Percentiles rank a stretch among this genome's conserved stretches.
Conservation (phyloP, 2,329 filamentous ascomycete species). For the Aspergillus caelatus region DNA sequence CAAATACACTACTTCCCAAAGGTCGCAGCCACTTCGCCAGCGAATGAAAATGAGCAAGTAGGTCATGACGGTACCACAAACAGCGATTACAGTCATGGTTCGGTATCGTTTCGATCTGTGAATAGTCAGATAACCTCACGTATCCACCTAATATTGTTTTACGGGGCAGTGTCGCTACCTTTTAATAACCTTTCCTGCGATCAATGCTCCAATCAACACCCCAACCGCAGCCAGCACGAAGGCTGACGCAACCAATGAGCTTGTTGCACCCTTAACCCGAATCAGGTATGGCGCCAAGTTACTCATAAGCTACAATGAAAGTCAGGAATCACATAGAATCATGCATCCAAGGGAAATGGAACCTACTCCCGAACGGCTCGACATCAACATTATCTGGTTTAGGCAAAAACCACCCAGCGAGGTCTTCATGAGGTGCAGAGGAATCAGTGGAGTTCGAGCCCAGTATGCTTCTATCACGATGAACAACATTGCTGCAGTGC, state of each 20-base stretch:
- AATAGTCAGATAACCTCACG: not conserved
- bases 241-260: conserved; percentile 15
- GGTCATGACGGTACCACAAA: not conserved
- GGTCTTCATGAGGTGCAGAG: conserved; percentile 15
- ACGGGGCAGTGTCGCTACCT: conserved; percentile 7
- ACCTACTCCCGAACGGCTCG: conserved; percentile 18
- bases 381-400: conserved; percentile 16
- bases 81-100: conserved; percentile 4
- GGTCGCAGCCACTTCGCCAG: conserved; percentile 21
- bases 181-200: conserved; percentile 17
- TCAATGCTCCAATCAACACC: conserved; percentile 13
- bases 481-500: conserved; percentile 1
- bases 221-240: conserved; percentile 14
- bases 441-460: conserved; percentile 23
- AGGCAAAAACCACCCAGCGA: conserved; percentile 16
- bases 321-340: not conserved
- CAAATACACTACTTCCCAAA: conserved; percentile 11
- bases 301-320: conserved; percentile 8
- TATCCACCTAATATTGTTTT: not conserved
- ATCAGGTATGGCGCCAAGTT: conserved; percentile 23
- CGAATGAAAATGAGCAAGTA: conserved; percentile 19
- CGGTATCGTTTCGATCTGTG: conserved; percentile 10
- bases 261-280: conserved; percentile 16
- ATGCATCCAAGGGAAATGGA: not conserved
- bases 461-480: conserved; percentile 20